Percentiles rank a stretch among this genome's conserved stretches.
These are phyloP conservation scores for Saccharomyces hybrid DNA, from an alignment of 1,139 yeast genomes.

Conservation along the genomic window DNA sequence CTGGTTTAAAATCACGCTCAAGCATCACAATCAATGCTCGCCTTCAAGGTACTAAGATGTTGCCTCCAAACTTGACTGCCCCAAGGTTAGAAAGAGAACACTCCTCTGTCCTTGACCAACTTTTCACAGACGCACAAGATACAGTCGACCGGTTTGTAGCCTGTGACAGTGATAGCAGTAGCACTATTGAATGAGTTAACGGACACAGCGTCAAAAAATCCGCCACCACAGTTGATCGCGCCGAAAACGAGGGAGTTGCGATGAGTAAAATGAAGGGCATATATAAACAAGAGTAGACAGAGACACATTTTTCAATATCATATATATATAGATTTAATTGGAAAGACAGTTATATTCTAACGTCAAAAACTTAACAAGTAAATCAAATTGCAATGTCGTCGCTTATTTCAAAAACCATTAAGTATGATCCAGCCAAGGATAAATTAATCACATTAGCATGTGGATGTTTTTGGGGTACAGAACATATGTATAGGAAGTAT, in stretches of 20 bases:
- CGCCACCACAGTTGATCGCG: background rate
- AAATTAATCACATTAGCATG: conserved; percentile 60
- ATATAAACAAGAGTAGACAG: background rate
- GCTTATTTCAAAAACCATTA: conserved; percentile 32
- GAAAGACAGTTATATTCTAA: background rate
- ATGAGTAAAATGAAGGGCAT: background rate
- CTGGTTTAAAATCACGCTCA: background rate
- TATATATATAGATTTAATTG: background rate
- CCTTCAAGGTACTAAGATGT: background rate
- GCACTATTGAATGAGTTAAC: background rate
- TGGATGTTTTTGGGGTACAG: conserved; percentile 96
- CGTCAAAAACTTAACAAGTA: background rate
- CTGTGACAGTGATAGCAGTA: background rate
- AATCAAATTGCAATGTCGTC: background rate
- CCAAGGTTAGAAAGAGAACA: background rate
- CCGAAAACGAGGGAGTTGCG: background rate
- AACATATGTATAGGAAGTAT: conserved; percentile 68
- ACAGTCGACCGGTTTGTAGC: background rate
- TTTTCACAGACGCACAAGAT: background rate
- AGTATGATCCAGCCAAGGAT: conserved; percentile 36
- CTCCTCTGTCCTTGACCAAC: background rate
- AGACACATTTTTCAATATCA: background rate
- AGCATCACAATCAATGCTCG: background rate
- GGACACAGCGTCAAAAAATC: background rate
- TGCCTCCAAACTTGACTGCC: background rate